These are phyloP conservation scores for Neospora caninum DNA, from an alignment of 169 alveolate species.

Conservation along the genomic window DNA sequence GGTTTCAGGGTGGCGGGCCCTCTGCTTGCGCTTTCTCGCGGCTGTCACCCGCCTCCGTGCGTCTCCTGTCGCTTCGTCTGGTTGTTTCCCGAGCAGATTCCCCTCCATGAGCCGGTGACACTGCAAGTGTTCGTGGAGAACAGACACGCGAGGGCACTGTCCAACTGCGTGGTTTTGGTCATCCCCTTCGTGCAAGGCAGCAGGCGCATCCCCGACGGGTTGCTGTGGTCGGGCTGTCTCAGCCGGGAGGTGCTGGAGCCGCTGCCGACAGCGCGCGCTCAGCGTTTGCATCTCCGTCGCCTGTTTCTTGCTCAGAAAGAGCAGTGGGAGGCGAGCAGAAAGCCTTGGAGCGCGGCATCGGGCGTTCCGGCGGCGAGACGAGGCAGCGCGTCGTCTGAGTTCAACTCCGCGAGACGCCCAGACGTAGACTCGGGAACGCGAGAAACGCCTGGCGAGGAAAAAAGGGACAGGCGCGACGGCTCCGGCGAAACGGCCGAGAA, in stretches of 20 bases:
- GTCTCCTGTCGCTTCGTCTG: not conserved
- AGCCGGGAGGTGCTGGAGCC: not conserved
- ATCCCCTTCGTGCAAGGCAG: constrained; percentile 38
- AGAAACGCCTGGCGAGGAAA: too few relatives aligned
- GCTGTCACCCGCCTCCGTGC: not conserved
- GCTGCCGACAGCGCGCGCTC: not conserved
- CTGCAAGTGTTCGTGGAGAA: constrained; percentile 48
- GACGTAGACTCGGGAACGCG: not conserved
- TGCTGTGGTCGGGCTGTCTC: constrained; percentile 44
- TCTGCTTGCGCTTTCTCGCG: not conserved
- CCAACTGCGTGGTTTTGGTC: constrained; percentile 14
- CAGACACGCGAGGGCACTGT: not conserved
- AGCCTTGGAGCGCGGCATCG: not conserved
- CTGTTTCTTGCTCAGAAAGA: not conserved
- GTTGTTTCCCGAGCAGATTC: not conserved
- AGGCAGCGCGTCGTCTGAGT: not conserved
- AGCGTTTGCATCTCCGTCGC: not conserved
- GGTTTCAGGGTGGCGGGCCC: too few relatives aligned
- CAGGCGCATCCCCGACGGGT: constrained; percentile 22
- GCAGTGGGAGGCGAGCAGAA: not conserved
- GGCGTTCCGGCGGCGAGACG: not conserved
- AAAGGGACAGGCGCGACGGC: not conserved
- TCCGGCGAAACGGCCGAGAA: not conserved
- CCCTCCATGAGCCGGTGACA: constrained; percentile 37
- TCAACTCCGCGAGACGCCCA: not conserved